Percentiles rank a stretch among this genome's conserved stretches.
Evolutionary conservation across 768 basidiomycete species (phyloP).

Genomic region (Sistotremastrum suecicum): DNA sequence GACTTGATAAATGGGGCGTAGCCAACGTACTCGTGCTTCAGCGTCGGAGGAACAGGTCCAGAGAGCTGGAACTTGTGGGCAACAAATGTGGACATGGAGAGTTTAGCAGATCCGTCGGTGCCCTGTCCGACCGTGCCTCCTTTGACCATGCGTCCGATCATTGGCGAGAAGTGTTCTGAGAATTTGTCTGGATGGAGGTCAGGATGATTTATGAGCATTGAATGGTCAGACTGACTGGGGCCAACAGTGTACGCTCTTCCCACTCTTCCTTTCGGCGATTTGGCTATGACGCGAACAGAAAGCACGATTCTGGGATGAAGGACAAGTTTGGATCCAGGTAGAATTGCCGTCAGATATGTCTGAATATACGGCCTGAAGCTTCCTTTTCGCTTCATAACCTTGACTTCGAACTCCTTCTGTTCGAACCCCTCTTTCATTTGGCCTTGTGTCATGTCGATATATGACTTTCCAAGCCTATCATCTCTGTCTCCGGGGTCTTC

Average conservation of each 20-base stretch:
- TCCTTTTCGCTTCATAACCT: slow-evolving; percentile 19
- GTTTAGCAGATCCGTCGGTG: slow-evolving; percentile 6
- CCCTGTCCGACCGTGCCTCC: slow-evolving; percentile 6
- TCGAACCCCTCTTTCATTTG: slow-evolving; percentile 11
- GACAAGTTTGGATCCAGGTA: slow-evolving; percentile 14
- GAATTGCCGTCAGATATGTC: slow-evolving; percentile 15
- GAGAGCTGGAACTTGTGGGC: slow-evolving; percentile 30
- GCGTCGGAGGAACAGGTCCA: slow-evolving; percentile 26
- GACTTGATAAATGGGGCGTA: slow-evolving; percentile 26
- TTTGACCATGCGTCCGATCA: slow-evolving; percentile 23
- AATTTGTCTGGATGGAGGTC: slow-evolving; percentile 14
- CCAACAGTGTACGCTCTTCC: slow-evolving; percentile 25
- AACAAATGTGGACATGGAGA: slow-evolving; percentile 23
- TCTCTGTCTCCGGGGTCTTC: slow-evolving; percentile 15
- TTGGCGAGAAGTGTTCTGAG: slow-evolving; percentile 26
- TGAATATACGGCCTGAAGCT: slow-evolving; percentile 13
- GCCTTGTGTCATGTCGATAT: too few species aligned
- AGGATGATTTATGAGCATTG: background rate
- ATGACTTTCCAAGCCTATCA: slow-evolving; percentile 12
- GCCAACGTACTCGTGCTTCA: slow-evolving; percentile 23
- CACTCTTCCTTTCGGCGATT: slow-evolving; percentile 16
- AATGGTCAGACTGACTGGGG: slow-evolving; percentile 16
- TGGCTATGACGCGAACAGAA: slow-evolving; percentile 18
- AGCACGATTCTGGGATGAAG: slow-evolving; percentile 16
- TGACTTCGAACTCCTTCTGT: slow-evolving; percentile 16